phyloP scores from a whole-genome alignment of 495 filamentous ascomycete genomes.

The Penicillium daleae region DNA sequence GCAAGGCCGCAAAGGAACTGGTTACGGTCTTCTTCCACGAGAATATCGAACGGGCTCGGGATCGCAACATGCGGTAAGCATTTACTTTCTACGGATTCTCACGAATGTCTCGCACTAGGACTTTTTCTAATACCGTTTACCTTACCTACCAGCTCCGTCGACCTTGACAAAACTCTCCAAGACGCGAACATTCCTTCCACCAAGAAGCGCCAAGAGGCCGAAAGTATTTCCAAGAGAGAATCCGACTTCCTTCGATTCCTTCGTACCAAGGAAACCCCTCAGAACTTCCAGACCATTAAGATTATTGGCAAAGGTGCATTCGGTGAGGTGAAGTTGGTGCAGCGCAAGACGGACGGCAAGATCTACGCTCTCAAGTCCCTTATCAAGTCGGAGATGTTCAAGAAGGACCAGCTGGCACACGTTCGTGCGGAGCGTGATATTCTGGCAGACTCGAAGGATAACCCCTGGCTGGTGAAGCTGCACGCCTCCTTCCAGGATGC shows the following conservation, averaged over 20 bases:
- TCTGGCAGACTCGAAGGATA: conserved; percentile 91
- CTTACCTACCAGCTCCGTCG: conserved; percentile 68
- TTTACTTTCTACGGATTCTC: background rate
- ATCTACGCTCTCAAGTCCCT: conserved; percentile 98
- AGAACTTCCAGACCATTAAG: conserved; percentile 94
- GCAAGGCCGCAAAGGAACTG: conserved; percentile 61
- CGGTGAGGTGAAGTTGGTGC: conserved; percentile 95
- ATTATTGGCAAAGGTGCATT: conserved; percentile 99
- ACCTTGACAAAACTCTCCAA: conserved; percentile 81
- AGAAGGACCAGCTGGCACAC: conserved; percentile 98
- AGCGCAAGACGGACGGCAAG: conserved; percentile 93
- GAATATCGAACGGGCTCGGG: conserved; percentile 87
- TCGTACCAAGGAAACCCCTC: conserved; percentile 85
- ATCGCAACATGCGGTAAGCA: conserved; percentile 84
- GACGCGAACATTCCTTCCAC: conserved; percentile 73
- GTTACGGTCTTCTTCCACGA: conserved; percentile 94
- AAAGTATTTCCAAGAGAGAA: conserved; percentile 79
- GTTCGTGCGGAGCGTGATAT: conserved; percentile 98
- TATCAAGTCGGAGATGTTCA: conserved; percentile 99
- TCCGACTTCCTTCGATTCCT: conserved; percentile 92
- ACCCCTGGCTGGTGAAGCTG: conserved; percentile 97
- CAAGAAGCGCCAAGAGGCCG: conserved; percentile 76
- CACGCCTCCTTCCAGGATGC: conserved; percentile 96
- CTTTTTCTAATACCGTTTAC: background rate
- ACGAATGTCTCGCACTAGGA: background rate